A percentile compares a stretch with the other conserved stretches of the same genome.
phyloP scores from a whole-genome alignment of 257 asterid species.

The Nicotiana tomentosiformis region DNA sequence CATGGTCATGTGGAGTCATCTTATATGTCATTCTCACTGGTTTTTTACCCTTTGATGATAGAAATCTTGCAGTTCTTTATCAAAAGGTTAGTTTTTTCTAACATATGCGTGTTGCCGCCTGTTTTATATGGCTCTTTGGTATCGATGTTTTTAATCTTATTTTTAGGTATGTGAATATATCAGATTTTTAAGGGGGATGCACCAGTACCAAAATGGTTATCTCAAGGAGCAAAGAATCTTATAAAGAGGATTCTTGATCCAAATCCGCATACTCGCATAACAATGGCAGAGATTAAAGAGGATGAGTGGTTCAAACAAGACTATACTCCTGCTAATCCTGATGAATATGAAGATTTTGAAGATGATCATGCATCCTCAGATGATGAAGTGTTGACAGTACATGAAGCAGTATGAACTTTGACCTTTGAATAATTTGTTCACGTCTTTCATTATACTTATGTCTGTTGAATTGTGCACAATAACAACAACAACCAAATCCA shows the following conservation, averaged over 20 bases:
- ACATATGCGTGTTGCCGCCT: not conserved
- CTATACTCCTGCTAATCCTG: conserved; percentile 51
- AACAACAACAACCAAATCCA: too few species aligned
- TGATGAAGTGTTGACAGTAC: conserved; percentile 45
- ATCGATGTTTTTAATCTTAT: not conserved
- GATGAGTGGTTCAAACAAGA: conserved; percentile 83
- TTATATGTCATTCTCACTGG: conserved; percentile 89
- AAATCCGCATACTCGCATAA: conserved; percentile 69
- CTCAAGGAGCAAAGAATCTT: conserved; percentile 71
- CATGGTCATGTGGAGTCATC: conserved; percentile 97
- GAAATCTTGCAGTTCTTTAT: conserved; percentile 89
- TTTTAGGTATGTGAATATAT: not conserved
- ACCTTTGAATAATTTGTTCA: not conserved
- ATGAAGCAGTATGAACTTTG: conserved; percentile 35
- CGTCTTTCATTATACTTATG: not conserved
- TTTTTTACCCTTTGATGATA: conserved; percentile 90
- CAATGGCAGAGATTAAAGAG: conserved; percentile 62
- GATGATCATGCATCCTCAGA: conserved; percentile 36
- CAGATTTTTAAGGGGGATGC: conserved; percentile 86
- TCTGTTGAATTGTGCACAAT: not conserved
- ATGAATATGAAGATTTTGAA: conserved; percentile 47
- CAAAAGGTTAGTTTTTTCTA: conserved; percentile 58
- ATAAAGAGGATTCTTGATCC: conserved; percentile 90
- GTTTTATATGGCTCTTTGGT: not conserved
- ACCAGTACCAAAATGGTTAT: conserved; percentile 85